Evolutionary conservation across 495 filamentous ascomycete species (phyloP).

Genomic region (Schizothecium vesticola): DNA sequence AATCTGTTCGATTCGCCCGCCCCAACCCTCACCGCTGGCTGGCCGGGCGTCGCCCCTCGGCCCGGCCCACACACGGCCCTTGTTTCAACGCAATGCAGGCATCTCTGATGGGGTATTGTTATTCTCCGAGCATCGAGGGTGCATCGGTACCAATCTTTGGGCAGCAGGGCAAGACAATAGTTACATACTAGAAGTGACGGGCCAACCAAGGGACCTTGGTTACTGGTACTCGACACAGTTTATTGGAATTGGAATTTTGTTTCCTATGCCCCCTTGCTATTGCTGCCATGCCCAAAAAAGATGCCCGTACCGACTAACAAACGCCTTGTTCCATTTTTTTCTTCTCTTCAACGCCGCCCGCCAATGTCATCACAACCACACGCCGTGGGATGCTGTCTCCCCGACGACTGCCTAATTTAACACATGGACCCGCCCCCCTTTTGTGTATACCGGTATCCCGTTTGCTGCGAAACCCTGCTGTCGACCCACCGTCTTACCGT

Average conservation of each 20-base stretch:
- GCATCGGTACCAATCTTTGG: neutral
- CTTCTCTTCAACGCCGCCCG: neutral
- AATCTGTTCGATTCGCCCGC: neutral
- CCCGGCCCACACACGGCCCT: neutral
- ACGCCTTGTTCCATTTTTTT: neutral
- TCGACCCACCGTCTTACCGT: neutral
- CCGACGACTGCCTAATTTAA: neutral
- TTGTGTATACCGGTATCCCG: neutral
- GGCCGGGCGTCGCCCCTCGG: neutral
- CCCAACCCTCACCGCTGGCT: neutral
- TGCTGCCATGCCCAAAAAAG: neutral
- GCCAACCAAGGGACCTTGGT: neutral
- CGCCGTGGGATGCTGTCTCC: neutral
- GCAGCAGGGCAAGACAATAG: neutral
- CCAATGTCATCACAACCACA: neutral
- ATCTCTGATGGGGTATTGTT: neutral
- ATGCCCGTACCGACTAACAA: neutral
- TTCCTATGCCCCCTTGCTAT: neutral
- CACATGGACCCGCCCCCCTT: neutral
- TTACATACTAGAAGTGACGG: neutral
- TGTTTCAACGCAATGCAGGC: neutral
- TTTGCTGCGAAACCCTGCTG: neutral
- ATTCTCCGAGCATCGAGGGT: neutral
- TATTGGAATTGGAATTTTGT: neutral
- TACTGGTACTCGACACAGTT: neutral